Evolutionary conservation across 2,329 filamentous ascomycete species (phyloP).

Genomic region (Berkeleyomyces basicola): DNA sequence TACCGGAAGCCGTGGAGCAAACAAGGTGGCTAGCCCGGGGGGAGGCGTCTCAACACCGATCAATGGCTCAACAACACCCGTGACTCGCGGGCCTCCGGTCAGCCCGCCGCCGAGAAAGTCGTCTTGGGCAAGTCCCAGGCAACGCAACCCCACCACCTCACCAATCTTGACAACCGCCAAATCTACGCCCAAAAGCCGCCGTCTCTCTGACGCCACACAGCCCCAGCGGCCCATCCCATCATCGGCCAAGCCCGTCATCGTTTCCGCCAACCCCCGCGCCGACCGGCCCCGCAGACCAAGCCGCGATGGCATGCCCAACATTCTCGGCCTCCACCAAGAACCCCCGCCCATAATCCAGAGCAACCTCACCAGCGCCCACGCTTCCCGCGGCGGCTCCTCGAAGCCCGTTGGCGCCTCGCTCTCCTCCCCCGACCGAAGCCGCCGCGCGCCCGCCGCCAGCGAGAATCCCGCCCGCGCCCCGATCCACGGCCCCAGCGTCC

Average conservation of each 20-base stretch:
- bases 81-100: conserved; percentile 23
- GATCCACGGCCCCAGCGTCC: neutral
- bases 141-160: conserved; percentile 46
- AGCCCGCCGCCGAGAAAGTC: neutral
- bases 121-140: conserved; percentile 24
- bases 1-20: neutral
- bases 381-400: conserved; percentile 27
- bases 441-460: neutral
- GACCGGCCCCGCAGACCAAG: conserved; percentile 45
- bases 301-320: conserved; percentile 47
- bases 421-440: neutral
- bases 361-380: conserved; percentile 36
- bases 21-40: neutral
- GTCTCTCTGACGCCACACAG: neutral
- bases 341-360: conserved; percentile 43
- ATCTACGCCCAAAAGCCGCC: conserved; percentile 21
- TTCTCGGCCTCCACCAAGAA: conserved; percentile 38
- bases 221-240: neutral
- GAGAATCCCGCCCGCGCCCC: neutral
- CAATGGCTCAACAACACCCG: neutral
- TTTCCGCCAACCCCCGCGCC: neutral
- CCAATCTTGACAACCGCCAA: conserved; percentile 36
- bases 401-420: conserved; percentile 4
- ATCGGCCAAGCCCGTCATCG: neutral
- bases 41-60: neutral